These are phyloP conservation scores for Fusarium zealandicum DNA, from an alignment of 2,329 filamentous ascomycete species.

Conservation along the genomic window DNA sequence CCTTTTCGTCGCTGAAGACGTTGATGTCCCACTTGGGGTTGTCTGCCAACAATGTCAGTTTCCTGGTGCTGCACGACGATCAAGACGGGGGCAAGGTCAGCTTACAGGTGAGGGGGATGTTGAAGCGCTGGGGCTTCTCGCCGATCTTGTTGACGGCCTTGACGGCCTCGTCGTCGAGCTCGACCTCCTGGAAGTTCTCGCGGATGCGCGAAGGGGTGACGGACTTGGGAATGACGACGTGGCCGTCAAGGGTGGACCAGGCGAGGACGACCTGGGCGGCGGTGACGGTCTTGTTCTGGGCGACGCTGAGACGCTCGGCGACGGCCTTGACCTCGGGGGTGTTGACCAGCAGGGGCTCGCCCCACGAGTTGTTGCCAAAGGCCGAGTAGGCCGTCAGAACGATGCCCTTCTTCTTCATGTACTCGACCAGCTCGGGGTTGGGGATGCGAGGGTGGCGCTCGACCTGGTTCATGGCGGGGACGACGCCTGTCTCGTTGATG, in stretches of 20 bases:
- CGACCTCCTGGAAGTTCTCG: conserved; percentile 73
- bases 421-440: conserved; percentile 62
- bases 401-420: conserved; percentile 68
- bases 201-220: conserved; percentile 72
- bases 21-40: conserved; percentile 63
- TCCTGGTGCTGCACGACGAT: not conserved
- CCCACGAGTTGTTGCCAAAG: conserved; percentile 56
- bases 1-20: conserved; percentile 61
- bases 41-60: conserved; percentile 45
- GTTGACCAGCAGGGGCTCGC: conserved; percentile 63
- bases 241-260: conserved; percentile 66
- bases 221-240: conserved; percentile 78
- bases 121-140: conserved; percentile 55
- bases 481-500: conserved; percentile 63
- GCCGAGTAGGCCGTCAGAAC: conserved; percentile 71
- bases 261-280: conserved; percentile 59
- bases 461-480: conserved; percentile 71
- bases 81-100: conserved; percentile 1
- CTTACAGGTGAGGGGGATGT: conserved; percentile 54
- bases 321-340: conserved; percentile 62
- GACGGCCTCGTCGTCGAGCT: conserved; percentile 66
- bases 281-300: conserved; percentile 49
- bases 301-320: conserved; percentile 54
- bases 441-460: conserved; percentile 73
- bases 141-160: conserved; percentile 68